phyloP scores from a whole-genome alignment of 2,329 filamentous ascomycete species.

The Pyrenochaeta sp. region DNA sequence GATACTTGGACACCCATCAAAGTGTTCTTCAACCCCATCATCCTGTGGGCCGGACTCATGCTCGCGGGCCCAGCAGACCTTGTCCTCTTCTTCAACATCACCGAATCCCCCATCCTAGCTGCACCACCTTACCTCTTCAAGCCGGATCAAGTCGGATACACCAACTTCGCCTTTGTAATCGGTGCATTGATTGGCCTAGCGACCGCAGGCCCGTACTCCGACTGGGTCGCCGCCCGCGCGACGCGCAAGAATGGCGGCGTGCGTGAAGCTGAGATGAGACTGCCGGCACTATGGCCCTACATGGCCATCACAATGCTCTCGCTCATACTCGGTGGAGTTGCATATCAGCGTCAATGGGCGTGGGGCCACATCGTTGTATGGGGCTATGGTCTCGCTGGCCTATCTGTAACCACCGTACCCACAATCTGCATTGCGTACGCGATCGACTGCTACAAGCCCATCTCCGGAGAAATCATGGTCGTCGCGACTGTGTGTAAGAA shows the following conservation, averaged over 20 bases:
- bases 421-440: conserved; percentile 57
- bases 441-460: conserved; percentile 58
- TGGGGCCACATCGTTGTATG: conserved; percentile 61
- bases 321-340: conserved; percentile 58
- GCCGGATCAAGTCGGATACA: conserved; percentile 57
- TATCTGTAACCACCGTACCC: conserved; percentile 53
- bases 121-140: conserved; percentile 58
- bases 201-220: conserved; percentile 64
- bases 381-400: conserved; percentile 57
- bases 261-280: conserved; percentile 66
- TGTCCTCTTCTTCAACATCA: conserved; percentile 61
- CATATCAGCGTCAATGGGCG: conserved; percentile 58
- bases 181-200: conserved; percentile 63
- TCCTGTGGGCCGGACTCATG: conserved; percentile 49
- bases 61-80: conserved; percentile 50
- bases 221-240: conserved; percentile 64
- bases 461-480: conserved; percentile 58
- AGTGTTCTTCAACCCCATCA: conserved; percentile 57
- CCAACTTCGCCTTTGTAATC: conserved; percentile 58
- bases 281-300: conserved; percentile 57
- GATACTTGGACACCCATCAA: conserved; percentile 52
- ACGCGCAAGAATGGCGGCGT: conserved; percentile 64
- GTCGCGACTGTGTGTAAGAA: conserved; percentile 57
- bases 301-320: conserved; percentile 61
- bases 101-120: conserved; percentile 57